A percentile compares a stretch with the other conserved stretches of the same genome.
phyloP scores from a whole-genome alignment of 176 grass and related monocot species.

The Saccharum officinarum region DNA sequence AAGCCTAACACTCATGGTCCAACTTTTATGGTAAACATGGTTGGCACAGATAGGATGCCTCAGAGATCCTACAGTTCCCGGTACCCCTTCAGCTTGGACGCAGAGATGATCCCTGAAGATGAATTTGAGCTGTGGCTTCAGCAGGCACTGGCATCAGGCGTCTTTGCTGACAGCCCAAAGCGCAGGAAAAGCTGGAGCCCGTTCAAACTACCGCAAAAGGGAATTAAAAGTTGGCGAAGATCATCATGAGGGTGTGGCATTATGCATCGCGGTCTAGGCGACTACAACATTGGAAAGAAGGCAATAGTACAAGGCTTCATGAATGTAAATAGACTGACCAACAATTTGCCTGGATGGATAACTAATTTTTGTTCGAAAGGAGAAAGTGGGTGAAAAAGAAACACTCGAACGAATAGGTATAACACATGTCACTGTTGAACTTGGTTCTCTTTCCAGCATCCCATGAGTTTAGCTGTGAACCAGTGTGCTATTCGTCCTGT shows the following conservation, averaged over 20 bases:
- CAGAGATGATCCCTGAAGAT: slow-evolving; percentile 89
- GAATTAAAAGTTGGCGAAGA: slow-evolving; percentile 74
- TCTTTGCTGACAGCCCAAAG: slow-evolving; percentile 91
- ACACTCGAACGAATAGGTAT: slow-evolving; percentile 9
- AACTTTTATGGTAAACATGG: slow-evolving; percentile 98
- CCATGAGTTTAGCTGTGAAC: background rate
- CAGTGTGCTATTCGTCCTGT: background rate
- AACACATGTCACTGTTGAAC: slow-evolving; percentile 10
- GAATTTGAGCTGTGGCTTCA: slow-evolving; percentile 93
- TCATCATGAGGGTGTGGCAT: slow-evolving; percentile 42
- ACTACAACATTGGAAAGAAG: slow-evolving; percentile 18
- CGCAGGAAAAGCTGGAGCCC: slow-evolving; percentile 97
- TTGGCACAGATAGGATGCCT: slow-evolving; percentile 68
- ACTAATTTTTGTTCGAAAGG: slow-evolving; percentile 52
- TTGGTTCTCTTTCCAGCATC: background rate
- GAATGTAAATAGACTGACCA: slow-evolving; percentile 66
- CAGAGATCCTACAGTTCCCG: slow-evolving; percentile 67
- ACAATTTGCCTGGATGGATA: slow-evolving; percentile 37
- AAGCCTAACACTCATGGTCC: slow-evolving; percentile 95
- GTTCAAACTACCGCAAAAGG: slow-evolving; percentile 91
- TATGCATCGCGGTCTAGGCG: background rate
- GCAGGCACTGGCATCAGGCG: slow-evolving; percentile 81
- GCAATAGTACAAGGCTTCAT: slow-evolving; percentile 28
- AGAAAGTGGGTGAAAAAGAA: slow-evolving; percentile 14
- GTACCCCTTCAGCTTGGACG: slow-evolving; percentile 86